Conservation (phyloP, 495 filamentous ascomycete species). For the Tuber calosporum region DNA sequence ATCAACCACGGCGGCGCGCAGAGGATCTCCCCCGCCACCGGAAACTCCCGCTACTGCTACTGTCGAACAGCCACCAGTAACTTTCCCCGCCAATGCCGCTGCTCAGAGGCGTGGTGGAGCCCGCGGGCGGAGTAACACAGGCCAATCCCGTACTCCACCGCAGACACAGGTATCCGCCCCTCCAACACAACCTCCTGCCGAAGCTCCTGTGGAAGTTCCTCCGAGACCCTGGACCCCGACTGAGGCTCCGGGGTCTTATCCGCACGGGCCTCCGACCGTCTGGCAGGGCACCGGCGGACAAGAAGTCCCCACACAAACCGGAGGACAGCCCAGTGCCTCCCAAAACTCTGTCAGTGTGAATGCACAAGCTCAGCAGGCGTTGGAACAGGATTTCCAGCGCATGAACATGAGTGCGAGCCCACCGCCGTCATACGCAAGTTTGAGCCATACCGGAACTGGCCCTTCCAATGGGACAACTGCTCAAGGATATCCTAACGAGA, state of each 20-base stretch:
- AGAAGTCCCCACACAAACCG: slow-evolving; percentile 28
- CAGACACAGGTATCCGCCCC: slow-evolving; percentile 9
- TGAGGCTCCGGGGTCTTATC: slow-evolving; percentile 76
- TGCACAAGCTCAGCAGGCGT: slow-evolving; percentile 45
- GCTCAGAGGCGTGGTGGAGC: slow-evolving; percentile 81
- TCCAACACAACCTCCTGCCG: slow-evolving; percentile 43
- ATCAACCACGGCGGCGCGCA: slow-evolving; percentile 82
- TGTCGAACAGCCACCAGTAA: slow-evolving; percentile 59
- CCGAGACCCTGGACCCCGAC: slow-evolving; percentile 91
- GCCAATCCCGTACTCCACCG: slow-evolving; percentile 26
- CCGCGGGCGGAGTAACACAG: slow-evolving; percentile 10
- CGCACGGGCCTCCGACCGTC: slow-evolving; percentile 84
- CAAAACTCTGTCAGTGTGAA: slow-evolving; percentile 31
- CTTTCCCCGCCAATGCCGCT: slow-evolving; percentile 83
- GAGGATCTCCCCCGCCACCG: slow-evolving; percentile 89
- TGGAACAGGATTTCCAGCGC: slow-evolving; percentile 81
- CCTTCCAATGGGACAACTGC: slow-evolving; percentile 46
- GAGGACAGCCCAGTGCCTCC: slow-evolving; percentile 45
- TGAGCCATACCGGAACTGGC: slow-evolving; percentile 50
- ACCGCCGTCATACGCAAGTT: slow-evolving; percentile 84
- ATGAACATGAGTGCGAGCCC: slow-evolving; percentile 78
- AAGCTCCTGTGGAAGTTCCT: slow-evolving; percentile 41
- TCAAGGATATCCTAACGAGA: slow-evolving; percentile 46
- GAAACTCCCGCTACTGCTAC: slow-evolving; percentile 84
- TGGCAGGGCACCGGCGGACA: slow-evolving; percentile 63